These are phyloP conservation scores for Mychonastes homosphaera DNA, from an alignment of 139 green algal species.

Conservation along the genomic window DNA sequence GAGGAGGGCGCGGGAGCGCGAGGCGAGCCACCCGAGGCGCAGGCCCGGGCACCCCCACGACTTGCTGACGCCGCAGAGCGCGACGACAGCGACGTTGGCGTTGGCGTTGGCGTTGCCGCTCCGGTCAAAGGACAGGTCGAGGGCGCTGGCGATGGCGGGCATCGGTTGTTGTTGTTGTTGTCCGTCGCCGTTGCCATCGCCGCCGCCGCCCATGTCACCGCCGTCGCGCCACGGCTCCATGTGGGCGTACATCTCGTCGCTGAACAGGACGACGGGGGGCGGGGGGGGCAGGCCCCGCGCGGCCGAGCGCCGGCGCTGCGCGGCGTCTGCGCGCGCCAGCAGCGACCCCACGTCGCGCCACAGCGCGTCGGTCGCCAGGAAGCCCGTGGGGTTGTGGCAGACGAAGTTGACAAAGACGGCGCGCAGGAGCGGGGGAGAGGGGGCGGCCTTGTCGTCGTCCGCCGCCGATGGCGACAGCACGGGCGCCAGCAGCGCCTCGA, in stretches of 20 bases:
- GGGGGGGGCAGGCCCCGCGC: too few species aligned
- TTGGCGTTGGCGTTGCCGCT: too few species aligned
- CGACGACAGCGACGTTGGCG: slow-evolving; percentile 16
- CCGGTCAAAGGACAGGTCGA: too few species aligned
- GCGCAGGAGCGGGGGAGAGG: too few species aligned
- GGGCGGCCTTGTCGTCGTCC: not conserved
- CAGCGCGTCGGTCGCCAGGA: not conserved
- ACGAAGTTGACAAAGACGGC: slow-evolving; percentile 80
- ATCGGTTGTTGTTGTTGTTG: too few species aligned
- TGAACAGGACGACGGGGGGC: slow-evolving; percentile 57
- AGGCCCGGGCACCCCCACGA: slow-evolving; percentile 52
- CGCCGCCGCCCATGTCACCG: too few species aligned
- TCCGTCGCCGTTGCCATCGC: too few species aligned
- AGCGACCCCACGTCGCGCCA: too few species aligned
- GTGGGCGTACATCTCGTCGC: slow-evolving; percentile 68
- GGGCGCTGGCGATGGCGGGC: too few species aligned
- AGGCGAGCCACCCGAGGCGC: slow-evolving; percentile 30
- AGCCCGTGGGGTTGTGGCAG: slow-evolving; percentile 64
- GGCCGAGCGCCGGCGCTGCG: too few species aligned
- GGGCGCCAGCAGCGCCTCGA: slow-evolving; percentile 12
- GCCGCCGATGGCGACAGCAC: not conserved
- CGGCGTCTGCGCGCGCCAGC: too few species aligned
- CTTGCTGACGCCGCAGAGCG: slow-evolving; percentile 61
- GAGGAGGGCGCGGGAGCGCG: slow-evolving; percentile 15
- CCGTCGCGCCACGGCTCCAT: slow-evolving; percentile 30